Percentiles rank a stretch among this genome's conserved stretches.
Conservation (phyloP, 768 basidiomycete genomes). For the Termitomyces heimii region DNA sequence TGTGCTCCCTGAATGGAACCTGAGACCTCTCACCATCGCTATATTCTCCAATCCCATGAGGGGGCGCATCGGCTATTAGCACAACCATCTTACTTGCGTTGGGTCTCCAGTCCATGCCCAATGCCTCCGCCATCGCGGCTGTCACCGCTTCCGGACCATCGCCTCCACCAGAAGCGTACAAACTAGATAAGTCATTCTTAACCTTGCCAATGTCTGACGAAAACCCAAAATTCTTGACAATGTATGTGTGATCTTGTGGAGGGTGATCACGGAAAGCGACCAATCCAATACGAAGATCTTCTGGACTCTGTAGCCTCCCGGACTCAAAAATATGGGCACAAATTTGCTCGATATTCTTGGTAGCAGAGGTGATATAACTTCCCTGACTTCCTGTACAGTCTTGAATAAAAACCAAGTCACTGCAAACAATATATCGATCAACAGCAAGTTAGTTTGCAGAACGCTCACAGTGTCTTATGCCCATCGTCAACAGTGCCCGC, state of each 20-base stretch:
- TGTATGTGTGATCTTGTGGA: conserved; percentile 93
- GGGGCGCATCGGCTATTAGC: conserved; percentile 94
- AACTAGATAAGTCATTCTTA: conserved; percentile 71
- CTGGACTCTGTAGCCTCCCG: conserved; percentile 78
- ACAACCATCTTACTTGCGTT: conserved; percentile 93
- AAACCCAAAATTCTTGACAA: conserved; percentile 92
- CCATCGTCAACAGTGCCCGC: conserved; percentile 24
- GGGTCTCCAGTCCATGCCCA: conserved; percentile 88
- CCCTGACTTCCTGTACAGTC: conserved; percentile 94
- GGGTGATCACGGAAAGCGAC: conserved; percentile 96
- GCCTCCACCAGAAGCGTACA: conserved; percentile 88
- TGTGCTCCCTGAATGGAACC: conserved; percentile 4
- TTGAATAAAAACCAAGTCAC: conserved; percentile 92
- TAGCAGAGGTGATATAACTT: conserved; percentile 88
- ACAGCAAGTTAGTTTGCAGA: conserved; percentile 12
- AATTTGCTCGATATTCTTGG: conserved; percentile 94
- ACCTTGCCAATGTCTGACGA: conserved; percentile 87
- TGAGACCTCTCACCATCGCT: conserved; percentile 70
- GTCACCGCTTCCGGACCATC: conserved; percentile 98
- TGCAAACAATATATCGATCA: conserved; percentile 23
- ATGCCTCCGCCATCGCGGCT: conserved; percentile 79
- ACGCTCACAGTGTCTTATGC: conserved; percentile 72
- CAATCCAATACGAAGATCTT: conserved; percentile 89
- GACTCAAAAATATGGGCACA: conserved; percentile 93
- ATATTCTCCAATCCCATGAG: conserved; percentile 95